Base-by-base conservation (phyloP, 768 basidiomycete genomes). In the Roridomyces roridus region DNA sequence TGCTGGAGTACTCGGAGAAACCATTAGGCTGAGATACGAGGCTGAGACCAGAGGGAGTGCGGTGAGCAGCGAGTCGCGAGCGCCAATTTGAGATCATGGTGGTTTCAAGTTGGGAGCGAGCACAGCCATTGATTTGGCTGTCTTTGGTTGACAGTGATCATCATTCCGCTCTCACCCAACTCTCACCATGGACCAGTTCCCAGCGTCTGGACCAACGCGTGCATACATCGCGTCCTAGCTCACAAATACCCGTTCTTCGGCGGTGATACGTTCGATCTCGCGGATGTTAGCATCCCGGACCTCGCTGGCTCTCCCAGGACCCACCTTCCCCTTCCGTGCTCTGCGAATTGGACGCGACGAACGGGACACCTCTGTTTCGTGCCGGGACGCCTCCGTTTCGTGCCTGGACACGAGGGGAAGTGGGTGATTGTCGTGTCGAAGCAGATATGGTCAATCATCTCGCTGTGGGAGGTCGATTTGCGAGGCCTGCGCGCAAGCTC, bases 391-490 rank as follows among this genome's bases (percentile, higher is more conserved):
- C 74, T 88, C 15, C 79, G 74, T 14, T 84, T 89, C 61, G 51
- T 88, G 0, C 81, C 80, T 8, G 78, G 78, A 6, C 68, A 69
- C 35, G 76, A 69, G 1, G 77, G 73, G 7, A 71, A 67, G 40
- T 78, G 82, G 68, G 48, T 89, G 4, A 46, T 87, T 51, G 82
- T 82, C 7, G 75, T 85, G 9, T 85, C 84, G 4, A 82, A 81
- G 56, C 76, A 78, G 6, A 80, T 89, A 46, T 89, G 88, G 88
- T 83, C 84, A 36, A 72, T 76, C 17, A 62, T 89, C 43, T 73
- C 77, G 1, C 63, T 86, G 18, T 87, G 88, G 84, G 77, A 84
- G 51, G 62, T 83, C 21, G 31, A 34, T 34, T 57, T n/a, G n/a
- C n/a, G n/a, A n/a, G 58, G 64, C 9, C 66, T 70, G 14, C 69